These are phyloP conservation scores for Scheffersomyces lignicola DNA, from an alignment of 1,139 yeast genomes.

Conservation along the genomic window DNA sequence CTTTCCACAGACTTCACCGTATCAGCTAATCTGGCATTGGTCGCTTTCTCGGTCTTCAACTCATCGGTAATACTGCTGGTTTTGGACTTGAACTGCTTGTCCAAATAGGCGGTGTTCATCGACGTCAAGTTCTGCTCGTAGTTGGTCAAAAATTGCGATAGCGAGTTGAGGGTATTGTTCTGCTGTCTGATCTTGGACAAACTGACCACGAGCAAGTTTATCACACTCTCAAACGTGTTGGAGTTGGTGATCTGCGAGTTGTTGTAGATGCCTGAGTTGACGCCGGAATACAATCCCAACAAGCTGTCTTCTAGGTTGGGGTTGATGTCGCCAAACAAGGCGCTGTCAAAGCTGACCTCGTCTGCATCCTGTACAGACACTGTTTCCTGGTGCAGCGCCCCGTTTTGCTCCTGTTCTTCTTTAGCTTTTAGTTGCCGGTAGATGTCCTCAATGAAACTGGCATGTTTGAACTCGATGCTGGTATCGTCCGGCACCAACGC, in stretches of 20 bases:
- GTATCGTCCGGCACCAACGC: slow-evolving; percentile 12
- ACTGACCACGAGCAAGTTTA: slow-evolving; percentile 28
- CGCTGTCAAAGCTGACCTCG: slow-evolving; percentile 55
- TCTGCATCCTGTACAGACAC: slow-evolving; percentile 7
- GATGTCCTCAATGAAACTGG: slow-evolving; percentile 44
- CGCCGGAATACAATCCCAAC: slow-evolving; percentile 54
- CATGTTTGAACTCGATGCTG: slow-evolving; percentile 39
- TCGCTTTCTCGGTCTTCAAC: slow-evolving; percentile 19
- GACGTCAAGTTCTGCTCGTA: slow-evolving; percentile 30
- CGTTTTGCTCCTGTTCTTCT: slow-evolving; percentile 8
- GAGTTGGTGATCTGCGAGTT: slow-evolving; percentile 61
- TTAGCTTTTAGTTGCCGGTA: slow-evolving; percentile 16
- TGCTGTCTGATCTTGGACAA: slow-evolving; percentile 40
- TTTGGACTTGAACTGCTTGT: slow-evolving; percentile 22
- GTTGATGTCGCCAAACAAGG: slow-evolving; percentile 77
- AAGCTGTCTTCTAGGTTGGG: slow-evolving; percentile 61
- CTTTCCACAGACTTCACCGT: slow-evolving; percentile 20
- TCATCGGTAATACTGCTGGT: slow-evolving; percentile 20
- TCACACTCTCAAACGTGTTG: slow-evolving; percentile 46
- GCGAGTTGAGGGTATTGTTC: slow-evolving; percentile 28
- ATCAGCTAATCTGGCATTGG: slow-evolving; percentile 19
- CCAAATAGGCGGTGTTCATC: slow-evolving; percentile 28
- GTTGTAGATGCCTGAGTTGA: slow-evolving; percentile 61
- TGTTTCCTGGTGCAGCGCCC: slow-evolving; percentile 8
- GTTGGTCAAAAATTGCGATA: slow-evolving; percentile 30